Base-by-base conservation (phyloP, 2,329 filamentous ascomycete genomes). In the Colletotrichum sp. region DNA sequence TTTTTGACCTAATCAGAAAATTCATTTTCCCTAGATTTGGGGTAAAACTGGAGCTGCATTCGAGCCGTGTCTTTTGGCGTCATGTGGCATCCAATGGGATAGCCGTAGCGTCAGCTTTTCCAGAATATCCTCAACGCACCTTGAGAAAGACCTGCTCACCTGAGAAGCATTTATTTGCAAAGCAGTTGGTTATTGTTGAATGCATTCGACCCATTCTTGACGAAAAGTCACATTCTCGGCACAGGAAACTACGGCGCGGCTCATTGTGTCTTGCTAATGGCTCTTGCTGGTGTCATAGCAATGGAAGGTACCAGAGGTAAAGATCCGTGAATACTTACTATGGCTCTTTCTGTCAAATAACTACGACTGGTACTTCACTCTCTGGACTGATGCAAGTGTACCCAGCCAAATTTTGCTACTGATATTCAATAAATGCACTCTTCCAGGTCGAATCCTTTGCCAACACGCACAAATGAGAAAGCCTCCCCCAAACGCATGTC, bases 291-390 rank as follows among this genome's bases (percentile, higher is more conserved):
- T n/a, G 38, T 9, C 1, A 12, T n/a, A n/a, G 38, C 18, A n/a
- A n/a, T n/a, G n/a, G n/a, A 48, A 10, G 9, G 10, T 21, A 21
- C 4, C 6, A 24, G 1, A 7, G 43, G 43, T 7, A 52, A 4
- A 52, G 5, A 7, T 13, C n/a, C 5, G n/a, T 7, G n/a, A 52
- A 52, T 52, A 7, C 43, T 13, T 7, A 52, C 6, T 21, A 21
- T 13, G n/a, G n/a, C 43, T 13, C 43, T n/a, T n/a, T 52, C 10
- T 21, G 10, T 52, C n/a, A 21, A 21, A 21, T 21, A 5, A 5
- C 5, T 21, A 13, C n/a, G 12, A 48, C 5, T 12, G 0, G 0
- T 48, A 4, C 9, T 12, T 48, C 9, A 12, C 9, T 48, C 2
- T n/a, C n/a, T n/a, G n/a, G n/a, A n/a, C n/a, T n/a, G n/a, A 21